These are phyloP conservation scores for Ricinus communis DNA, from an alignment of 345 rosid genomes.

Conservation along the genomic window DNA sequence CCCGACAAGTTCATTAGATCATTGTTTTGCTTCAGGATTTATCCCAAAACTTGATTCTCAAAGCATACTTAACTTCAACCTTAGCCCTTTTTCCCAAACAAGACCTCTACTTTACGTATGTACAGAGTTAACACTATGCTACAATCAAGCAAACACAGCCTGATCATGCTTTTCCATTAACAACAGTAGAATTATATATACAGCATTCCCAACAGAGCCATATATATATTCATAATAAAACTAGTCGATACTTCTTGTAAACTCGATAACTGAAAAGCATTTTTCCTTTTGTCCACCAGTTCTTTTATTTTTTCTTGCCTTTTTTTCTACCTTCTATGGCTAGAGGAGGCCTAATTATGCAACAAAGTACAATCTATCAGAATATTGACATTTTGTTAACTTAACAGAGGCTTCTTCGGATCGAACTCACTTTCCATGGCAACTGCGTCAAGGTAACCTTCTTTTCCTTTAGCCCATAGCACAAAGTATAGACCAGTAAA, in stretches of 20 bases:
- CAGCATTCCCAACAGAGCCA: too few species aligned
- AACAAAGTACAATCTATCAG: slow-evolving; percentile 4
- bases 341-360: not conserved
- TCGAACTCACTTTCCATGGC: slow-evolving; percentile 48
- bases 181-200: too few species aligned
- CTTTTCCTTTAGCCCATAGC: slow-evolving; percentile 94
- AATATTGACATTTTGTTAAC: slow-evolving; percentile 27
- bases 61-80: too few species aligned
- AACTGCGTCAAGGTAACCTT: slow-evolving; percentile 32
- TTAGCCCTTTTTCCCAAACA: too few species aligned
- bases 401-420: slow-evolving; percentile 65
- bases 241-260: not conserved
- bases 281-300: not conserved
- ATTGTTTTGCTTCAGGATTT: too few species aligned
- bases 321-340: not conserved
- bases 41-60: too few species aligned
- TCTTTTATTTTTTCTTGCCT: not conserved
- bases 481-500: slow-evolving; percentile 75
- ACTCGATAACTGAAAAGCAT: not conserved
- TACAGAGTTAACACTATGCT: too few species aligned
- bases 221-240: not conserved
- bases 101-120: too few species aligned
- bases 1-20: too few species aligned
- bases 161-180: too few species aligned
- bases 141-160: too few species aligned